Base-by-base conservation (phyloP, 169 alveolate genomes). In the Plasmodium gonderi region DNA sequence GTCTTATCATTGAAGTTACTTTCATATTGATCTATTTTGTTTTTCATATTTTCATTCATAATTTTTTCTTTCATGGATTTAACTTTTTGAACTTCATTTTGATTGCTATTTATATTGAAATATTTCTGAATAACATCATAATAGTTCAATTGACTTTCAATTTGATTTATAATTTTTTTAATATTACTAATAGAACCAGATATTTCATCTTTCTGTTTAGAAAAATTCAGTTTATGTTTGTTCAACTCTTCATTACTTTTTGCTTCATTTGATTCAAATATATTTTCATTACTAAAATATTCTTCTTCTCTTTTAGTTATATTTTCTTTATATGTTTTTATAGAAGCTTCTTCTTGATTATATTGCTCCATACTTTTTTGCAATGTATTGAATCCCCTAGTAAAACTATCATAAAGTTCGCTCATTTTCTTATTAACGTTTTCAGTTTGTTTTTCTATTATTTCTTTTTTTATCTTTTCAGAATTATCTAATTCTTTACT, bases 381-480 rank as follows among this genome's bases (percentile, higher is more conserved):
- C 38, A 74, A n/a, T 26, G 31, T 11, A 12, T 74, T 9, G 9
- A 33, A 44, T 40, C 4, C 33, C n/a, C 65, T 74, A 9, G 8
- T 0, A 74, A 36, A 74, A 8, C 20, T n/a, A 74, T 44, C 49
- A 40, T 8, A 74, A 36, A 74, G 26, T 38, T 74, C 20, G 12
- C 31, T 17, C 60, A 74, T 7, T 40, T 40, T 36, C 0, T 31
- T 74, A 33, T 74, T 14, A 17, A 74, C 36, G 26, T 74, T 74
- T 36, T 74, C 80, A 2, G 26, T n/a, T 74, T 74, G 64, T 38
- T 74, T 74, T 74, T 74, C 9, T 29, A 45, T 42, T 9, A 74
- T 74, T 74, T 33, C 65, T 38, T 74, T 74, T 74, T 74, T 74
- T 7, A 74, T 36, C 47, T 0, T 45, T 74, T 74, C 80, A 74